Evolutionary conservation across 768 basidiomycete species (phyloP), one percentile per base, ranked within the genome.

Genomic region (Calocera cornea): DNA sequence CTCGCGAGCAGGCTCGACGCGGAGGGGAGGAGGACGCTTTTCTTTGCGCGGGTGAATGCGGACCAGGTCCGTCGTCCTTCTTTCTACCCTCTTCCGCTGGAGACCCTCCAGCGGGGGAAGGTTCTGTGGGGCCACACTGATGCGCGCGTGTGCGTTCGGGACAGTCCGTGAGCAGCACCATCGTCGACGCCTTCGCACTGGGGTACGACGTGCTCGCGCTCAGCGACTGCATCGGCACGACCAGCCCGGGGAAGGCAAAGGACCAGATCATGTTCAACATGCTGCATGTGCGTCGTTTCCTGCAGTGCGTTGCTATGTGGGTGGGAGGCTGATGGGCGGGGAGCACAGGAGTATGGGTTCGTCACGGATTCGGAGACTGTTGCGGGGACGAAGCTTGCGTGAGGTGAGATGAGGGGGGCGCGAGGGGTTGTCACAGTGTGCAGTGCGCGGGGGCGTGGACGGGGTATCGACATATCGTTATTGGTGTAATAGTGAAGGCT

Each of bases 41-140:
- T 87, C 68, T 83, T 87, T 65, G 81, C 83, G 34, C 86, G 86
- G 34, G 86, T 87, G 19, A 87, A 87, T 71, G 78, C 86, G 5
- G 86, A 87, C 71, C 85, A 87, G 81, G 87, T 85, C 14, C 27
- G 69, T 64, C 5, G 17, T 38, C n/a, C n/a, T n/a, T n/a, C n/a
- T n/a, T 16, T 16, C 63, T 64, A 29, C 41, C 14, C 16, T 1
- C 36, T 47, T 47, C 36, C 36, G 36, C 36, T 19, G n/a, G n/a
- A n/a, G n/a, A n/a, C n/a, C n/a, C n/a, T n/a, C n/a, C n/a, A n/a
- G n/a, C n/a, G n/a, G n/a, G n/a, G n/a, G n/a, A n/a, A n/a, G n/a
- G n/a, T n/a, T n/a, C n/a, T n/a, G n/a, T n/a, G n/a, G n/a, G n/a
- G n/a, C n/a, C n/a, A n/a, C n/a, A n/a, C n/a, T n/a, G n/a, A n/a